A percentile compares a stretch with the other conserved stretches of the same genome.
phyloP scores from a whole-genome alignment of 2,329 filamentous ascomycete species.

The Colletotrichum tropicicola region DNA sequence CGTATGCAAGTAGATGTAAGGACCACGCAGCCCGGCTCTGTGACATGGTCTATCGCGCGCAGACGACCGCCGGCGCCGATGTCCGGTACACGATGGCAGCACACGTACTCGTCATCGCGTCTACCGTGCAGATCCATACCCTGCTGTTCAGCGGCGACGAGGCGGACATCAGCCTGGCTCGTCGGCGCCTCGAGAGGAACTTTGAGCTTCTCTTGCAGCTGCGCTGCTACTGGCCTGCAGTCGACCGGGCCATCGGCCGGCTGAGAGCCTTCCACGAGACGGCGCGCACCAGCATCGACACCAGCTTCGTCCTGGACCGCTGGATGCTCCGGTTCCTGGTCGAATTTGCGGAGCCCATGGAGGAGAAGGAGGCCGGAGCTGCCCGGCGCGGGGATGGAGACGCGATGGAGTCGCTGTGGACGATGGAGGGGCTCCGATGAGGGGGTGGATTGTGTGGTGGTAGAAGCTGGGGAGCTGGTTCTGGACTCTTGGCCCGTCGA shows the following conservation, averaged over 20 bases:
- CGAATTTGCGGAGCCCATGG: constrained; percentile 41
- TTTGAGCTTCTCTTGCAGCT: constrained; percentile 52
- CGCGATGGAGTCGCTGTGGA: constrained; percentile 33
- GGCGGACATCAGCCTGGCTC: constrained; percentile 43
- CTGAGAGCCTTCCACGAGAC: constrained; percentile 52
- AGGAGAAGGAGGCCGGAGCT: constrained; percentile 35
- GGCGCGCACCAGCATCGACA: constrained; percentile 46
- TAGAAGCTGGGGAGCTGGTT: constrained; percentile 11
- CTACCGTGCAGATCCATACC: constrained; percentile 55
- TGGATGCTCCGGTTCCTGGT: constrained; percentile 51
- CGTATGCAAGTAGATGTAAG: constrained; percentile 50
- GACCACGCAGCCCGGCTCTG: constrained; percentile 47
- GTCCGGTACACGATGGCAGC: constrained; percentile 53
- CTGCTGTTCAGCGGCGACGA: constrained; percentile 50
- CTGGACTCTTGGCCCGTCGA: constrained; percentile 24
- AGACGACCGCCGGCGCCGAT: constrained; percentile 45
- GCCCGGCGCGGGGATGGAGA: constrained; percentile 26
- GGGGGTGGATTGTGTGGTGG: constrained; percentile 15
- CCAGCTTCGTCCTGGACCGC: constrained; percentile 48
- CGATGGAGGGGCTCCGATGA: constrained; percentile 23
- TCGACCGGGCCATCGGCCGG: constrained; percentile 47
- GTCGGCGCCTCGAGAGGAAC: constrained; percentile 49
- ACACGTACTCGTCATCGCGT: constrained; percentile 55
- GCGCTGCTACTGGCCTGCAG: constrained; percentile 49
- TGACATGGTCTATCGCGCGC: constrained; percentile 50